Conservation (phyloP, 176 grass and related monocot genomes). For the Areca catechu region DNA sequence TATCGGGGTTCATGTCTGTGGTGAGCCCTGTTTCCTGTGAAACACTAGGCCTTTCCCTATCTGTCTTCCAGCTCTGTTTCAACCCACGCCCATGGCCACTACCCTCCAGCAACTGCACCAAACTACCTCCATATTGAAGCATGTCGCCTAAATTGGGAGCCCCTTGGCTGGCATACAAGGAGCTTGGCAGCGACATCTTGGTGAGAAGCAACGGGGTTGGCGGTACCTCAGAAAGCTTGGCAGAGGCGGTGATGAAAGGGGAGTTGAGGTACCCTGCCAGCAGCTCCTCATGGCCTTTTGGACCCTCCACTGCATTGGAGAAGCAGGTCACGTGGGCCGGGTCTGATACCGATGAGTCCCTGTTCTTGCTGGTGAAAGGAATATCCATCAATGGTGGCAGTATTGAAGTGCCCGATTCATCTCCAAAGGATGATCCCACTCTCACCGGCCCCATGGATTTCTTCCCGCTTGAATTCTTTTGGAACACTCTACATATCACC, state of each 20-base stretch:
- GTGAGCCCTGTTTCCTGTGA: constrained; percentile 58
- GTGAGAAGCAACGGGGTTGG: constrained; percentile 4
- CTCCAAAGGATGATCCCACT: constrained; percentile 3
- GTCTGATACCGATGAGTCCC: background rate
- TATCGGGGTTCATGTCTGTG: constrained; percentile 55
- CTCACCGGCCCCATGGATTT: constrained; percentile 5
- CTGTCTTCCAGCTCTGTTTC: background rate
- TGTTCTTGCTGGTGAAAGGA: constrained; percentile 16
- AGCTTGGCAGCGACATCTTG: constrained; percentile 2
- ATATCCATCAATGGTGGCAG: constrained; percentile 49
- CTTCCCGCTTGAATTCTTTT: constrained; percentile 36
- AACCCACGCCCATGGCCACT: constrained; percentile 5
- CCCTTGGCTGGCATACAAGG: constrained; percentile 16
- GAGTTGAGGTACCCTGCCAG: constrained; percentile 22
- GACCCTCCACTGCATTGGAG: constrained; percentile 56
- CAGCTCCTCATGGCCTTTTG: background rate
- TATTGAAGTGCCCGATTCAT: background rate
- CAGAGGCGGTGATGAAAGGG: background rate
- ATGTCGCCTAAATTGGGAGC: too few species aligned
- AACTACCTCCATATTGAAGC: constrained; percentile 10
- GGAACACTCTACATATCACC: constrained; percentile 80
- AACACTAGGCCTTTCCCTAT: constrained; percentile 27
- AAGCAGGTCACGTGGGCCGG: constrained; percentile 84
- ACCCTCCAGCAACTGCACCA: constrained; percentile 49
- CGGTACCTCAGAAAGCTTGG: background rate